A percentile compares a stretch with the other conserved stretches of the same genome.
phyloP scores from a whole-genome alignment of 2,329 filamentous ascomycete species.

The Colletotrichum lupini region DNA sequence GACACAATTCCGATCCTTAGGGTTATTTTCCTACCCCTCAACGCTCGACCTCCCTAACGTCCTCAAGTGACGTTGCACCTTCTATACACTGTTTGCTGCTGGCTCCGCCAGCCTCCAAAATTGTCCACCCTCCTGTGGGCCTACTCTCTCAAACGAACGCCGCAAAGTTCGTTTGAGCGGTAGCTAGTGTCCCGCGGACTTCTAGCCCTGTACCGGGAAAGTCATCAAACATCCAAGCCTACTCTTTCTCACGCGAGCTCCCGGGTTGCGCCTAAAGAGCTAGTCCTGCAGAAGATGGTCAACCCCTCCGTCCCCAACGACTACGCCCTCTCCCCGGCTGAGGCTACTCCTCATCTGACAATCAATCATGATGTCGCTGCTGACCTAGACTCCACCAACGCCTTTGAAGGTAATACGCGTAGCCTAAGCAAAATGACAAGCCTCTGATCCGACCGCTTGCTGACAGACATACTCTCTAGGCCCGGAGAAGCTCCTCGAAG shows the following conservation, averaged over 20 bases:
- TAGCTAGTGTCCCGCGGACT: conserved; percentile 95
- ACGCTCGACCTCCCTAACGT: conserved; percentile 93
- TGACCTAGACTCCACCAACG: conserved; percentile 93
- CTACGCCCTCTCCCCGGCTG: conserved; percentile 85
- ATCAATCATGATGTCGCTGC: conserved; percentile 96
- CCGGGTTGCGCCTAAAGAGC: conserved; percentile 37
- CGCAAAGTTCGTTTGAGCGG: conserved; percentile 96
- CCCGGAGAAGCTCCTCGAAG: conserved; percentile 97
- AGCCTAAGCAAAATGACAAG: neutral
- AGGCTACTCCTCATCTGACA: conserved; percentile 88
- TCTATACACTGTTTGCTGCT: conserved; percentile 69
- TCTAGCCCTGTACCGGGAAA: conserved; percentile 43
- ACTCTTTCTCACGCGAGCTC: conserved; percentile 35
- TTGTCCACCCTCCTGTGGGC: conserved; percentile 81
- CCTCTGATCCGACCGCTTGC: conserved; percentile 5
- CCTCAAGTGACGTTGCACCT: conserved; percentile 71
- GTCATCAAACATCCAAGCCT: conserved; percentile 4
- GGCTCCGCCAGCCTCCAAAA: conserved; percentile 84
- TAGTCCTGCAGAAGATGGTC: conserved; percentile 69
- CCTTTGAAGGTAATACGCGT: conserved; percentile 87
- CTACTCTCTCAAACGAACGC: conserved; percentile 97
- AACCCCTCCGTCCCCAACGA: conserved; percentile 82
- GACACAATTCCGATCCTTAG: conserved; percentile 90
- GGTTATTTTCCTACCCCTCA: conserved; percentile 84
- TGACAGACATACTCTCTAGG: conserved; percentile 57